Evolutionary conservation across 2,329 filamentous ascomycete genomes (phyloP), one percentile per base, ranked within the genome.

Genomic region (Neonectria ditissima): DNA sequence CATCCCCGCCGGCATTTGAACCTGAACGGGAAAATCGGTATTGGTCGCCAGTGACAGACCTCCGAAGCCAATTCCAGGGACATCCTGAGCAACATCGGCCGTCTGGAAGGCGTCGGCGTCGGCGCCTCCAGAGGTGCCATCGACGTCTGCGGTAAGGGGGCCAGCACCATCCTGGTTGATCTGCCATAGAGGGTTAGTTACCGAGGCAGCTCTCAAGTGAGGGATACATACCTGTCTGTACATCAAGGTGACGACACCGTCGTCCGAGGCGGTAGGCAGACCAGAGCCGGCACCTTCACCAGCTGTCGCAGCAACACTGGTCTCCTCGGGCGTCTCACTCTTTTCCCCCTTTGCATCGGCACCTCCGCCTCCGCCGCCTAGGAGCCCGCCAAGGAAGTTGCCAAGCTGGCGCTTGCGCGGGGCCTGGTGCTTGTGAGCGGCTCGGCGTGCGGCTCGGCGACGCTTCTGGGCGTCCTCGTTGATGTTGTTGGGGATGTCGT

Each of bases 101-200:
- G 73, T 77, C 77, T 89, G 74, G 83, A 91, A 91, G 30, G 89
- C 89, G 43, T 77, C 72, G 24, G 83, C 75, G 71, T 90, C 86
- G 5, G 84, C 87, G 57, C 89, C 89, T 34, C 87, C 88, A 2
- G 88, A 91, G 26, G 88, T 89, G 44, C 81, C 78, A 72, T 92
- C 89, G 52, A 91, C 80, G 45, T 81, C 80, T 9, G 89, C 89
- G 30, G 80, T 84, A 51, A 91, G 79, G 1, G 88, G 88, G 2
- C 89, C 89, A 0, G 89, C 89, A 22, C 89, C 89, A 70, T 91
- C 89, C 77, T 91, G 89, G 83, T 91, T 91, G 80, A 91, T 86
- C 80, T 91, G 26, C 34, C 41, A 55, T n/a, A 16, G 28, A 37
- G 2, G 30, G 39, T 68, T 30, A 66, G 57, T 14, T 18, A 22